Evolutionary conservation across 768 basidiomycete species (phyloP).

Genomic region (Collybia mongolica): DNA sequence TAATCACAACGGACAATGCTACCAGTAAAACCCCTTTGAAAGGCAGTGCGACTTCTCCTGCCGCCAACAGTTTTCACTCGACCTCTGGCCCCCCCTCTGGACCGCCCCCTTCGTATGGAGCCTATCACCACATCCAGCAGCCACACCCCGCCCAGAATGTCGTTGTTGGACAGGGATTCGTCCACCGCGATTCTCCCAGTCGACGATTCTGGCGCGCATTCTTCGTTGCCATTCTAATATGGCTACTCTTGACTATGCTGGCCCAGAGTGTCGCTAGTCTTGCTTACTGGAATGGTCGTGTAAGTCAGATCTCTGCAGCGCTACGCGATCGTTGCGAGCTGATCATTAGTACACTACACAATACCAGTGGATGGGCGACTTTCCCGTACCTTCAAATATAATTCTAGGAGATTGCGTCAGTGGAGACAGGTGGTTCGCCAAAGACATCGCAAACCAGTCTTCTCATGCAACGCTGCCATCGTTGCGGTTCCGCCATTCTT

Average conservation of each 20-base stretch:
- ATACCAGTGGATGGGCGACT: slow-evolving; percentile 11
- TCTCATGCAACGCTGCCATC: too few relatives aligned
- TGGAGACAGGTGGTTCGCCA: slow-evolving; percentile 6
- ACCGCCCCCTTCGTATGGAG: slow-evolving; percentile 11
- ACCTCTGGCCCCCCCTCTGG: not conserved
- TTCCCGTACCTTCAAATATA: slow-evolving; percentile 13
- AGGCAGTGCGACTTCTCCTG: not conserved
- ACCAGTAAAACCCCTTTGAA: slow-evolving; percentile 3
- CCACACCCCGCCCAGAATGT: slow-evolving; percentile 7
- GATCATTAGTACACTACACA: not conserved
- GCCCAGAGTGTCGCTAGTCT: slow-evolving; percentile 14
- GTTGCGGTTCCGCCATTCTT: slow-evolving; percentile 10
- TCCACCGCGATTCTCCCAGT: slow-evolving; percentile 12
- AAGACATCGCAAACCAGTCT: not conserved
- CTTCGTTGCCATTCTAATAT: slow-evolving; percentile 15
- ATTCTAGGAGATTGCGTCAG: slow-evolving; percentile 7
- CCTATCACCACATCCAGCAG: slow-evolving; percentile 1
- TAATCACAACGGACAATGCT: slow-evolving; percentile 9
- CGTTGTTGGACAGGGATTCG: not conserved
- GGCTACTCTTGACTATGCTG: slow-evolving; percentile 16
- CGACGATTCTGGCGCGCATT: slow-evolving; percentile 23
- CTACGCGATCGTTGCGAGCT: not conserved
- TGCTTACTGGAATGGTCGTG: slow-evolving; percentile 2
- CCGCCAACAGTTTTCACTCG: not conserved
- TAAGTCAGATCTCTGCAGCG: not conserved